Conservation (phyloP, 2,329 filamentous ascomycete species). For the Hymenoscyphus fraxineus region DNA sequence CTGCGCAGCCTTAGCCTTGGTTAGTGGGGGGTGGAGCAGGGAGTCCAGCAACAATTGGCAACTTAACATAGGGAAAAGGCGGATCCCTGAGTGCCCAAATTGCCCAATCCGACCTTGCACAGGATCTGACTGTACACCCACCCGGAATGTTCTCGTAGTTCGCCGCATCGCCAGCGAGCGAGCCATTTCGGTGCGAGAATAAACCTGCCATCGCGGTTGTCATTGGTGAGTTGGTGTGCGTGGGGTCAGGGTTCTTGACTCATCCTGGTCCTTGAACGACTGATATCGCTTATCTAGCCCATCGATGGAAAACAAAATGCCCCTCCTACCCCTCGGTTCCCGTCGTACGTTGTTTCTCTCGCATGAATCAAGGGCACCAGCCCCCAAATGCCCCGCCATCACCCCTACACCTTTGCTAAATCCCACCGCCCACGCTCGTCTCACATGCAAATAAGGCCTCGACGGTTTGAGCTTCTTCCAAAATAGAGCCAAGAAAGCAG, state of each 20-base stretch:
- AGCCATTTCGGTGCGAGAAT: not conserved
- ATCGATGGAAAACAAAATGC: not conserved
- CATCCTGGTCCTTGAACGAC: not conserved
- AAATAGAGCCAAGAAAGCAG: not conserved
- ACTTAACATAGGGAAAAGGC: not conserved
- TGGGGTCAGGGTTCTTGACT: not conserved
- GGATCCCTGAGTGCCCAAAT: not conserved
- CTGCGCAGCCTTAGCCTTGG: not conserved
- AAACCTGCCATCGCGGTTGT: not conserved
- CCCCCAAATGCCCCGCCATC: not conserved
- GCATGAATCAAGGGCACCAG: not conserved
- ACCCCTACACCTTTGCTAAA: not conserved
- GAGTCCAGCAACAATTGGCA: no score
- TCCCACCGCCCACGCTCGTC: not conserved
- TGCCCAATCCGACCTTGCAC: not conserved
- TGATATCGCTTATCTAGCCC: constrained; percentile 1
- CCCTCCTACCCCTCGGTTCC: not conserved
- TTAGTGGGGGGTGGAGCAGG: not conserved
- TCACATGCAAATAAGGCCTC: not conserved
- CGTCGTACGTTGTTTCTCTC: constrained; percentile 1
- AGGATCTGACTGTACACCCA: not conserved
- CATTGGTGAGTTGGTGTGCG: not conserved
- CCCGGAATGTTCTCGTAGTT: constrained; percentile 3
- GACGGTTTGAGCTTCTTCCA: not conserved
- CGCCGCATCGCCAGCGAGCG: not conserved